These are phyloP conservation scores for Pyricularia sp. DNA, from an alignment of 2,329 filamentous ascomycete genomes.

Conservation along the genomic window DNA sequence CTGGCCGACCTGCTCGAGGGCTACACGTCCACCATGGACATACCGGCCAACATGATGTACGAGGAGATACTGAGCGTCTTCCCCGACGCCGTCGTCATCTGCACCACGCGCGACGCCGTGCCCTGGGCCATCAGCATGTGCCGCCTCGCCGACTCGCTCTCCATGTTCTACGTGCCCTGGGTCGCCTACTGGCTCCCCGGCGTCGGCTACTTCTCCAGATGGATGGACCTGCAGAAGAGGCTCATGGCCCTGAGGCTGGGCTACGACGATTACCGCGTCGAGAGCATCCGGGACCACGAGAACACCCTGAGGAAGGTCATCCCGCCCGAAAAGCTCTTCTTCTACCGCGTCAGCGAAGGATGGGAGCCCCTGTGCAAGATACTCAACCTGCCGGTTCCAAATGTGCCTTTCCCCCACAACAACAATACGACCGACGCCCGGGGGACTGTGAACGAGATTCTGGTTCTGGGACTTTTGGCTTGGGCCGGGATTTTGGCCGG, in stretches of 20 bases:
- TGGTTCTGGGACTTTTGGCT: neutral
- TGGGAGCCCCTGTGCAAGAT: slow-evolving; percentile 25
- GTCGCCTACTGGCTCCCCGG: slow-evolving; percentile 22
- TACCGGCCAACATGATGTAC: slow-evolving; percentile 21
- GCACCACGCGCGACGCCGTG: slow-evolving; percentile 27
- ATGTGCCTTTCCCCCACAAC: slow-evolving; percentile 24
- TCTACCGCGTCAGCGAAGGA: slow-evolving; percentile 24
- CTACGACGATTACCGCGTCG: slow-evolving; percentile 13
- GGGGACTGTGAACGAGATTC: neutral
- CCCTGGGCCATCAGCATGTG: slow-evolving; percentile 28
- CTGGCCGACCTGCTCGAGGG: slow-evolving; percentile 23
- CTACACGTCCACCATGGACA: slow-evolving; percentile 29
- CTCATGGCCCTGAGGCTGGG: slow-evolving; percentile 18
- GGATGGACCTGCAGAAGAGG: slow-evolving; percentile 14
- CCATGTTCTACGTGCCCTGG: slow-evolving; percentile 22
- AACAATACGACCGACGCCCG: slow-evolving; percentile 12
- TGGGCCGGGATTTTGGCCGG: neutral
- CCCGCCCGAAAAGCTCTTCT: slow-evolving; percentile 22
- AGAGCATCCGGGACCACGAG: slow-evolving; percentile 13
- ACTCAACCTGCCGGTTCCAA: slow-evolving; percentile 22
- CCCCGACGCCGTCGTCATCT: slow-evolving; percentile 38
- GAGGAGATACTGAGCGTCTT: slow-evolving; percentile 20
- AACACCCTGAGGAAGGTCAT: slow-evolving; percentile 21
- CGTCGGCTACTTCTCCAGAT: slow-evolving; percentile 21
- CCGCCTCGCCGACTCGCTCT: slow-evolving; percentile 21